Evolutionary conservation across 2,329 filamentous ascomycete genomes (phyloP).

Genomic region (Alternaria sp.): DNA sequence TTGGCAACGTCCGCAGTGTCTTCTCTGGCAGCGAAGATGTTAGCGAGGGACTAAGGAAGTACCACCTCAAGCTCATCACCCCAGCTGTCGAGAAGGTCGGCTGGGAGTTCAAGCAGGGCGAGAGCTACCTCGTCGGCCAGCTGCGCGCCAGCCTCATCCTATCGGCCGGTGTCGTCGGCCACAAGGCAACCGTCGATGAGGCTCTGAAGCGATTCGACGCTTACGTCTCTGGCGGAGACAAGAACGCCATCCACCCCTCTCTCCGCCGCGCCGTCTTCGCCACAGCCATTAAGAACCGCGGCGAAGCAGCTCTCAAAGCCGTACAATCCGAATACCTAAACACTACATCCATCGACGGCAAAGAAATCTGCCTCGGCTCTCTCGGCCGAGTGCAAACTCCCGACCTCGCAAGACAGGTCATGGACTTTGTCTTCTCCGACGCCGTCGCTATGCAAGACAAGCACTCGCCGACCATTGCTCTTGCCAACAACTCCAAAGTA

Average conservation of each 20-base stretch:
- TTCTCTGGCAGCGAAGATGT: conserved; percentile 80
- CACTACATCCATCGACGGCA: conserved; percentile 87
- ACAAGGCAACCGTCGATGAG: conserved; percentile 75
- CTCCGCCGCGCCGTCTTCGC: conserved; percentile 83
- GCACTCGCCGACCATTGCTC: conserved; percentile 77
- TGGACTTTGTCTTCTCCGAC: conserved; percentile 80
- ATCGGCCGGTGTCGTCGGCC: conserved; percentile 77
- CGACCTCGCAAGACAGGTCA: conserved; percentile 71
- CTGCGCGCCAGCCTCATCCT: conserved; percentile 82
- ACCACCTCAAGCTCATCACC: conserved; percentile 78
- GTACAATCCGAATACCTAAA: conserved; percentile 86
- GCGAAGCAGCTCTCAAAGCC: conserved; percentile 72
- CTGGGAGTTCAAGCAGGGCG: conserved; percentile 80
- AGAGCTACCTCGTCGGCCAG: conserved; percentile 83
- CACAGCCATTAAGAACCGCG: conserved; percentile 77
- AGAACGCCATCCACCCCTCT: conserved; percentile 78
- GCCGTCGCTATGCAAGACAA: conserved; percentile 87
- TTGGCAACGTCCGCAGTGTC: conserved; percentile 80
- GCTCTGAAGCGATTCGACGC: conserved; percentile 80
- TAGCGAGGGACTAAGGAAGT: conserved; percentile 76
- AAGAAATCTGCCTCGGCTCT: conserved; percentile 80
- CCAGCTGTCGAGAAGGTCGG: conserved; percentile 80
- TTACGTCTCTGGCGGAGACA: conserved; percentile 73
- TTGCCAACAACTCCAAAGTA: conserved; percentile 76
- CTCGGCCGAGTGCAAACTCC: conserved; percentile 77